Conservation (phyloP, 441 rosid species). For the Gossypium gossypioides region DNA sequence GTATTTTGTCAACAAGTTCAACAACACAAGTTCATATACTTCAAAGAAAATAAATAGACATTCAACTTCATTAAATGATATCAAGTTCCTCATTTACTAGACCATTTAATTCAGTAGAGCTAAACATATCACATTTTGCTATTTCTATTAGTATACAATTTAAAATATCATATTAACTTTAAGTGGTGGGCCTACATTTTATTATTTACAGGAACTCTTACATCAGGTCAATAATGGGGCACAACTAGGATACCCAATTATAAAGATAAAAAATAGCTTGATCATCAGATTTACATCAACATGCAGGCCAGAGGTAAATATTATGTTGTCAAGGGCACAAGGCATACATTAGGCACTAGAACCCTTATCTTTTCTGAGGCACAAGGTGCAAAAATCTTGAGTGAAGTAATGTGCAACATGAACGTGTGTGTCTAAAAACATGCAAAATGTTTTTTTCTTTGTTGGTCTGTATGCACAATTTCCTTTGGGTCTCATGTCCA, state of each 20-base stretch:
- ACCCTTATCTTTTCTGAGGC: not conserved
- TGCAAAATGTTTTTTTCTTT: not conserved
- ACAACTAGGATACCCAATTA: not conserved
- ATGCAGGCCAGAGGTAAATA: not conserved
- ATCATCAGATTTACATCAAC: not conserved
- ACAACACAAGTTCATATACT: not conserved
- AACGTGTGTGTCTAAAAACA: not conserved
- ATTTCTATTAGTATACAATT: not conserved
- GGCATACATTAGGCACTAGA: not conserved
- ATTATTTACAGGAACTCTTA: not conserved
- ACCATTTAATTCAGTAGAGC: not conserved
- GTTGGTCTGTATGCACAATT: not conserved
- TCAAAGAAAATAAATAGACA: not conserved
- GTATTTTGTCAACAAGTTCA: not conserved
- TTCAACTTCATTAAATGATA: not conserved
- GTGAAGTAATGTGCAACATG: too few relatives aligned
- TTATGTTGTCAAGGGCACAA: not conserved
- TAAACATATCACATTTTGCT: not conserved
- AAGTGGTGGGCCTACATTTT: not conserved
- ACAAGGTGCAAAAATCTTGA: not conserved
- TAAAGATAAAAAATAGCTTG: not conserved
- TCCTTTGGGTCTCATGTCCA: not conserved
- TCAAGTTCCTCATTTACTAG: not conserved
- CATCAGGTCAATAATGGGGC: not conserved
- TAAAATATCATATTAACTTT: not conserved